Evolutionary conservation across 345 rosid species (phyloP), one percentile per base, ranked within the genome.

Genomic region (Luvunga scandens): DNA sequence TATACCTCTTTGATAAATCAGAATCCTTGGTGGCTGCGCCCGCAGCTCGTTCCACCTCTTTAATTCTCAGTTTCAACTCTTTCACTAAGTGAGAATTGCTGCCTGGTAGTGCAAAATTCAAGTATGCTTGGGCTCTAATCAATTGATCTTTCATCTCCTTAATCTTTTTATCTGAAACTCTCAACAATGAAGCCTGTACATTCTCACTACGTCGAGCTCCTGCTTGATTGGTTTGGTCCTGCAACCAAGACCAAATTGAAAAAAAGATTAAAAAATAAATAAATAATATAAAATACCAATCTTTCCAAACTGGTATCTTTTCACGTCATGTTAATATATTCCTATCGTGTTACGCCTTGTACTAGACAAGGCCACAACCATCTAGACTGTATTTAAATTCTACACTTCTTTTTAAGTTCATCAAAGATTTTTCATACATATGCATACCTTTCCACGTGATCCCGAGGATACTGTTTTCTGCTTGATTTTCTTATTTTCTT

Each of bases 71-170:
- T 85, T 84, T 89, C 91, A 95, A 85, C 82, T 92, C 97, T 82
- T 80, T 93, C 39, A 88, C 92, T 22, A 92, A 74, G 82, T 87
- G 98, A 68, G 96, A 86, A 80, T 90, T 85, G 80, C 94, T 88
- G 33, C 90, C 92, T 55, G 93, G 83, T 36, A 90, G 93, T 68
- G 90, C 82, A 69, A 87, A 84, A 85, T 68, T 83, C 85, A 92
- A 73, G 90, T 89, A 95, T 71, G 84, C 92, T 82, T 82, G 89
- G 72, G 97, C 97, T 88, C 93, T 90, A 69, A 95, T 83, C 69
- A 95, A 73, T 81, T 89, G 90, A 89, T 95, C 98, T 89, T 88
- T 89, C 83, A 92, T 87, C 88, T 86, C 88, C 73, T 82, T 90
- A 71, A 90, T 84, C 87, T 89, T 95, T 75, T 72, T 84, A 84